Evolutionary conservation across 768 basidiomycete species (phyloP), one percentile per base, ranked within the genome.

Genomic region (Pleurotus ostreatus): DNA sequence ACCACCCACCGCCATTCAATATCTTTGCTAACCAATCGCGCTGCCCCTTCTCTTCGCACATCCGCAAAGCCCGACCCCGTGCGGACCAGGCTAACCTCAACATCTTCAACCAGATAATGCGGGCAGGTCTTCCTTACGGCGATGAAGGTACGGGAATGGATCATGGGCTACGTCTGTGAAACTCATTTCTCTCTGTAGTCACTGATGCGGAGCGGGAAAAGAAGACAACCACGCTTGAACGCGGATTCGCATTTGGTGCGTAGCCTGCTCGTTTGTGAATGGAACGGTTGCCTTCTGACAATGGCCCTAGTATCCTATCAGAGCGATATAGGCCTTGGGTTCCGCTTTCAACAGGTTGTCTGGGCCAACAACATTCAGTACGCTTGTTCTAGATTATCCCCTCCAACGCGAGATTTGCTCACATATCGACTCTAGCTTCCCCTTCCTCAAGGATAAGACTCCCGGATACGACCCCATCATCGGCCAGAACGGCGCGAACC

Each of bases 101-200:
- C 25, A 22, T 41, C 38, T n/a, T 1, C 12, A 62, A 61, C 43
- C 62, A 64, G 49, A 66, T 74, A 30, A 61, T 73, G 4, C 68
- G 71, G 18, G 59, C 63, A 7, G 69, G 70, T 18, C 70, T 70
- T 59, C 72, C 73, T 4, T 74, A 72, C 48, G 73, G 74, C 2
- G 58, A 58, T 0, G 59, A 62, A 49, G 60, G 62, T 60, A 11
- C 1, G 9, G 30, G 30, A 34, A 11, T 11, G 11, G 3, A 34
- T 34, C 30, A 34, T 34, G 9, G 9, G 2, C 11, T 34, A 34
- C 30, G 11, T 9, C 3, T 34, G 11, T 34, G 38, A 12, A 16
- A 34, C 4, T n/a, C 15, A n/a, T 39, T n/a, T 30, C 2, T 2
- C 7, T 2, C 37, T 11, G 5, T n/a, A 53, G 51, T 53, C 1